These are phyloP conservation scores for Basipetospora chlamydospora DNA, from an alignment of 2,329 filamentous ascomycete species.

Conservation along the genomic window DNA sequence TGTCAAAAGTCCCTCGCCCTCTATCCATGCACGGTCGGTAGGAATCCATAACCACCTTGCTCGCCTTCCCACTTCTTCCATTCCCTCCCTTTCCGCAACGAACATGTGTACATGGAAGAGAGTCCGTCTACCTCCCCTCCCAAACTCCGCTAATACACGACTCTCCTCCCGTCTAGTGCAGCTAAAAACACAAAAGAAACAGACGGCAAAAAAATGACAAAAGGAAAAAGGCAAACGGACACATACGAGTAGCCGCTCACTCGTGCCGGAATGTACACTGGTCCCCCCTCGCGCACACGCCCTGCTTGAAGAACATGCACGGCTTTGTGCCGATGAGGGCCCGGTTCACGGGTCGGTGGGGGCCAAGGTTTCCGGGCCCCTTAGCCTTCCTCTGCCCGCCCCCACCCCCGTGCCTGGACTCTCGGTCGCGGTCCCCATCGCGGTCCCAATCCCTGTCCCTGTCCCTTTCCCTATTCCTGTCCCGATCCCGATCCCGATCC, in stretches of 20 bases:
- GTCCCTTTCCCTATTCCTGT: constrained; percentile 16
- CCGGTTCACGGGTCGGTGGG: constrained; percentile 34
- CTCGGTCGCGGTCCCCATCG: constrained; percentile 15
- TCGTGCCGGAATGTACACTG: constrained; percentile 64
- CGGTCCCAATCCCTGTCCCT: constrained; percentile 21
- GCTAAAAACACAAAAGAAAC: too few relatives aligned
- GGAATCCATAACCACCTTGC: too few relatives aligned
- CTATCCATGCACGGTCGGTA: too few relatives aligned
- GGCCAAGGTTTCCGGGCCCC: constrained; percentile 24
- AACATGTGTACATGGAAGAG: too few relatives aligned
- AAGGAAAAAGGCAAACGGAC: not conserved
- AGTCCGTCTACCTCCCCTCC: too few relatives aligned
- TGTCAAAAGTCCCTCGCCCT: too few relatives aligned
- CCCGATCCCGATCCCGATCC: constrained; percentile 14
- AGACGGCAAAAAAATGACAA: not conserved
- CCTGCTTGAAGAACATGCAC: constrained; percentile 56
- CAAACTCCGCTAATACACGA: too few relatives aligned
- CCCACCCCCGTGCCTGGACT: constrained; percentile 13
- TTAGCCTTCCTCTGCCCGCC: not conserved
- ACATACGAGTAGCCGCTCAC: not conserved
- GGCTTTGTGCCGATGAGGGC: constrained; percentile 50
- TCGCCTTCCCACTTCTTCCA: too few relatives aligned
- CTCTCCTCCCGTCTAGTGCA: too few relatives aligned
- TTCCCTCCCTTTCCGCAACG: too few relatives aligned
- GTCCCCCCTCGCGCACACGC: constrained; percentile 58